Percentiles rank a stretch among this genome's conserved stretches.
Conservation (phyloP, 805 yeast genomes). For the Wickerhamiella spandovensis region DNA sequence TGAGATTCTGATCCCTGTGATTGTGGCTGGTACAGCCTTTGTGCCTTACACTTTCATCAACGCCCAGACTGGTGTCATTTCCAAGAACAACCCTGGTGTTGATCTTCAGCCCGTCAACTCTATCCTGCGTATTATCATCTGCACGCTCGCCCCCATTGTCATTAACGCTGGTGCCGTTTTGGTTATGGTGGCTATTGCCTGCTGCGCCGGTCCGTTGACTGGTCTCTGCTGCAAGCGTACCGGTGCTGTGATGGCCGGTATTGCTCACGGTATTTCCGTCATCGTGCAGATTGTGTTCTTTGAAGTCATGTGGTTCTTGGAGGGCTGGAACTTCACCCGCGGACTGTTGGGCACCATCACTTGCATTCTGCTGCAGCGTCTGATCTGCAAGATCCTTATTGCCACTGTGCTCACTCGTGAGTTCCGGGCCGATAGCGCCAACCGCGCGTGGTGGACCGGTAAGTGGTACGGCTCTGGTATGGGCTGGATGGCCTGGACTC, state of each 20-base stretch:
- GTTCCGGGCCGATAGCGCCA: slow-evolving; percentile 87
- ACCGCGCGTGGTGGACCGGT: slow-evolving; percentile 99
- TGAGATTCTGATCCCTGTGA: slow-evolving; percentile 61
- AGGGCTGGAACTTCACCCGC: slow-evolving; percentile 80
- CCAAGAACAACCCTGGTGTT: slow-evolving; percentile 15
- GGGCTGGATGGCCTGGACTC: slow-evolving; percentile 89
- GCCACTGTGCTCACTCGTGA: slow-evolving; percentile 76
- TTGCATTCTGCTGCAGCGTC: slow-evolving; percentile 75
- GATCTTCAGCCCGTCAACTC: slow-evolving; percentile 36
- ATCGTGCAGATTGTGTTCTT: slow-evolving; percentile 75
- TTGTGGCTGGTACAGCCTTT: slow-evolving; percentile 55
- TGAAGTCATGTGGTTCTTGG: slow-evolving; percentile 93
- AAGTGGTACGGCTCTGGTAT: slow-evolving; percentile 94
- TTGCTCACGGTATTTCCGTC: slow-evolving; percentile 93
- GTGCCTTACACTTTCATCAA: slow-evolving; percentile 70
- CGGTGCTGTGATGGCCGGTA: slow-evolving; percentile 87
- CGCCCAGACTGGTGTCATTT: slow-evolving; percentile 67
- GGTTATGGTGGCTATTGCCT: slow-evolving; percentile 68
- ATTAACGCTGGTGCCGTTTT: slow-evolving; percentile 76
- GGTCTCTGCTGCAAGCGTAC: slow-evolving; percentile 95
- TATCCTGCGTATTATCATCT: slow-evolving; percentile 43
- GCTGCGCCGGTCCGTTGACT: slow-evolving; percentile 95
- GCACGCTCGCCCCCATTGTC: slow-evolving; percentile 76
- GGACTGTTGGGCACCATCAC: slow-evolving; percentile 79
- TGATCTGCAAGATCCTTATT: slow-evolving; percentile 74